A percentile compares a stretch with the other conserved stretches of the same genome.
These are phyloP conservation scores for Linum tenue DNA, from an alignment of 345 rosid species.

Conservation along the genomic window DNA sequence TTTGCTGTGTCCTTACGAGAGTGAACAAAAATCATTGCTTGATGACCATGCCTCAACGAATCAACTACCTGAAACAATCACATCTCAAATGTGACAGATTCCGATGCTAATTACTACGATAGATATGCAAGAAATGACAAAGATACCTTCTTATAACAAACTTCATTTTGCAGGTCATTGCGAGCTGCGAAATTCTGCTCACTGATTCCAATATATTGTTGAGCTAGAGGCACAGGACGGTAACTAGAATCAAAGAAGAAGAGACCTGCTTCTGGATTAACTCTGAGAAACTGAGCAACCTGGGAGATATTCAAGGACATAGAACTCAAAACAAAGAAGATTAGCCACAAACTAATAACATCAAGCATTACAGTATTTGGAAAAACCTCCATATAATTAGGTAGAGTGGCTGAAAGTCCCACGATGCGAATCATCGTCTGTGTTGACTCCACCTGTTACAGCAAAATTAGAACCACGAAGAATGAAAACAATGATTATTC, in stretches of 20 bases:
- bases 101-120: slow-evolving; percentile 8
- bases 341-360: neutral
- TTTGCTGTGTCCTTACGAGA: slow-evolving; percentile 93
- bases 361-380: slow-evolving; percentile 4
- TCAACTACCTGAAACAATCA: slow-evolving; percentile 57
- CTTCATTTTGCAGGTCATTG: slow-evolving; percentile 73
- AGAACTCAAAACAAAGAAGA: neutral
- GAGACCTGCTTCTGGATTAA: slow-evolving; percentile 80
- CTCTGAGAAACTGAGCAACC: slow-evolving; percentile 98
- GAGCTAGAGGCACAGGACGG: slow-evolving; percentile 97
- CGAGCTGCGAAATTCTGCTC: slow-evolving; percentile 84
- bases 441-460: slow-evolving; percentile 85
- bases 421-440: slow-evolving; percentile 97
- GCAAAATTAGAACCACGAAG: slow-evolving; percentile 3
- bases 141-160: slow-evolving; percentile 87
- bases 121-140: slow-evolving; percentile 9
- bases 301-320: slow-evolving; percentile 17
- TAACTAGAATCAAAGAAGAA: slow-evolving; percentile 96
- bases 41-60: slow-evolving; percentile 86
- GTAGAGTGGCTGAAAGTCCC: slow-evolving; percentile 96
- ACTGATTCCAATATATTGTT: slow-evolving; percentile 92
- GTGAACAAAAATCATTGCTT: slow-evolving; percentile 96
- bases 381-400: slow-evolving; percentile 80
- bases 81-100: slow-evolving; percentile 17
- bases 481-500: neutral